phyloP scores from a whole-genome alignment of 2,329 filamentous ascomycete species.

The Atkinsonella hypoxylon region DNA sequence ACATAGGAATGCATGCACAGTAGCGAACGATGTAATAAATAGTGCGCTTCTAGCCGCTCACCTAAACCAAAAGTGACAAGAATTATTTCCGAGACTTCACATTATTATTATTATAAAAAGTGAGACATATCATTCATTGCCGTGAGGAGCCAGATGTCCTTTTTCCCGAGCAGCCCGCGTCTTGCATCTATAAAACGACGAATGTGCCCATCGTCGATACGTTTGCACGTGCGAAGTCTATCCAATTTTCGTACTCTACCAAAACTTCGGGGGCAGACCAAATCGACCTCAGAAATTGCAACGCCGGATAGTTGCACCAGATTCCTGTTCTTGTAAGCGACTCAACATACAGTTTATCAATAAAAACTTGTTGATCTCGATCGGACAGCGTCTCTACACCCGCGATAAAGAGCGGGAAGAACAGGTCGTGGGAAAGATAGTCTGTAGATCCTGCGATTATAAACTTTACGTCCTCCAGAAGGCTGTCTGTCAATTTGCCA shows the following conservation, averaged over 20 bases:
- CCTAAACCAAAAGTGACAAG: no score
- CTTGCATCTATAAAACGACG: conserved; percentile 1
- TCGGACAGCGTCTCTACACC: conserved; percentile 2
- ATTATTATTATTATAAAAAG: no score
- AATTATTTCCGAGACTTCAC: no score
- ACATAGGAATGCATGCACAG: no score
- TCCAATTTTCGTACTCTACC: conserved; percentile 1
- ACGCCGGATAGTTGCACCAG: conserved; percentile 7
- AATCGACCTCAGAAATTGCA: conserved; percentile 5
- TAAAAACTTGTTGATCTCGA: not conserved
- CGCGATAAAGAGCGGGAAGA: conserved; percentile 8
- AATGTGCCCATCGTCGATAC: conserved; percentile 2
- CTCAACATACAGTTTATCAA: conserved; percentile 4
- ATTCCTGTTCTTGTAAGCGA: conserved; percentile 3
- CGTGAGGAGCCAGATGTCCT: no score
- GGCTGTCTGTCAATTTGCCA: not conserved
- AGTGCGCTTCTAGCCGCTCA: no score
- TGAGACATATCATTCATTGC: no score
- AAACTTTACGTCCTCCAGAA: conserved; percentile 3
- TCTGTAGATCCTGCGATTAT: conserved; percentile 4
- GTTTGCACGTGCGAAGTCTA: conserved; percentile 5
- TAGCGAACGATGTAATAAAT: no score
- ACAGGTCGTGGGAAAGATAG: conserved; percentile 6
- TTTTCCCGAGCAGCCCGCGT: no score
- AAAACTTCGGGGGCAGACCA: not conserved